phyloP scores from a whole-genome alignment of 805 yeast species.

The Kazachstania psychrophila region DNA sequence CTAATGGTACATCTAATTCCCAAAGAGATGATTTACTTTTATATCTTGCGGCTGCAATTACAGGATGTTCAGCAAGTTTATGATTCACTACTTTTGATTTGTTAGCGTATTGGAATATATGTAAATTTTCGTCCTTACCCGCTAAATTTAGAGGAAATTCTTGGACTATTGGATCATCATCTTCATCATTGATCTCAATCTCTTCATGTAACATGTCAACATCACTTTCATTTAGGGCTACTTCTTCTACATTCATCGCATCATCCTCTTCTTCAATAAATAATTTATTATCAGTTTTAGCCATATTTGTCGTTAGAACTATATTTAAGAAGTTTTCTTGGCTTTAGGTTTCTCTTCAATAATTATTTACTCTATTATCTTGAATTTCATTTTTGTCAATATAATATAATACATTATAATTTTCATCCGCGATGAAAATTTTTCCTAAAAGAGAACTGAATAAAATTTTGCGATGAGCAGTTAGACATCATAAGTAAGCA shows the following conservation, averaged over 20 bases:
- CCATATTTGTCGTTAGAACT: background rate
- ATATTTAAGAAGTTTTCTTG: background rate
- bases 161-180: slow-evolving; percentile 51
- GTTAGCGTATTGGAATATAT: slow-evolving; percentile 49
- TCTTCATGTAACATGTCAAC: slow-evolving; percentile 8
- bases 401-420: too few species aligned
- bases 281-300: slow-evolving; percentile 19
- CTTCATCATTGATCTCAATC: slow-evolving; percentile 20
- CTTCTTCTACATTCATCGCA: background rate
- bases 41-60: slow-evolving; percentile 38
- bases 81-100: slow-evolving; percentile 22
- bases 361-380: too few species aligned
- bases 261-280: slow-evolving; percentile 33
- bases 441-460: background rate
- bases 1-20: slow-evolving; percentile 70
- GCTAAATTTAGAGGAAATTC: slow-evolving; percentile 50
- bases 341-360: too few species aligned
- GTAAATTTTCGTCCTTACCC: slow-evolving; percentile 28
- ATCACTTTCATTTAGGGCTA: slow-evolving; percentile 6
- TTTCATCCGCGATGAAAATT: slow-evolving; percentile 3
- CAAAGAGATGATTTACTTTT: slow-evolving; percentile 56
- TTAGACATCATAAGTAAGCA: too few species aligned
- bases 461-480: slow-evolving; percentile 1
- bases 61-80: slow-evolving; percentile 28
- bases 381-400: too few species aligned